These are phyloP conservation scores for Fusarium mexicanum DNA, from an alignment of 2,329 filamentous ascomycete genomes.

Conservation along the genomic window DNA sequence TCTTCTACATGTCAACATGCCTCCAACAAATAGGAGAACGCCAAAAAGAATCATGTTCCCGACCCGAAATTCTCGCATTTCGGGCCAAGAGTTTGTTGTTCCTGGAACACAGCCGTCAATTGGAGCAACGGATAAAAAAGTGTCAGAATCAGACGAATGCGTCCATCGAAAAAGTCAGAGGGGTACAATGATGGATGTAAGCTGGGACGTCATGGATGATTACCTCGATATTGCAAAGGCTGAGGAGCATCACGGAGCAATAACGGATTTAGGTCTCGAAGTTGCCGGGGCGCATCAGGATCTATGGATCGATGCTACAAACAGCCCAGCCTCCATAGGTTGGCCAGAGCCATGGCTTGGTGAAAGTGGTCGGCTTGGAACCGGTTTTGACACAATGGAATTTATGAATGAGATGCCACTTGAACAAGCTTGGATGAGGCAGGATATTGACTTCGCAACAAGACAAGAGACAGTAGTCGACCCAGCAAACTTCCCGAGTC, in stretches of 20 bases:
- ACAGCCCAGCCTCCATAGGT: not conserved
- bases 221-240: not conserved
- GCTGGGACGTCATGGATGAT: conserved; percentile 13
- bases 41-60: not conserved
- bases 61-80: not conserved
- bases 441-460: not conserved
- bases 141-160: not conserved
- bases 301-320: not conserved
- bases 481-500: conserved; percentile 17
- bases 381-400: not conserved
- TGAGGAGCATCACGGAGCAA: not conserved
- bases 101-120: not conserved
- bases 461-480: not conserved
- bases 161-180: not conserved
- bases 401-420: not conserved
- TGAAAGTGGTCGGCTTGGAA: not conserved
- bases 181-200: conserved; percentile 6
- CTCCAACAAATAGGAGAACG: conserved; percentile 9
- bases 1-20: conserved; percentile 23
- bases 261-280: not conserved
- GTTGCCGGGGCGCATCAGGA: not conserved
- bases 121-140: not conserved
- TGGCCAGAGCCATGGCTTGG: not conserved
- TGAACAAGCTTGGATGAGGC: not conserved
- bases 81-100: not conserved